Evolutionary conservation across 148 eudicot species (phyloP).

Genomic region (Euryodendron excelsum): DNA sequence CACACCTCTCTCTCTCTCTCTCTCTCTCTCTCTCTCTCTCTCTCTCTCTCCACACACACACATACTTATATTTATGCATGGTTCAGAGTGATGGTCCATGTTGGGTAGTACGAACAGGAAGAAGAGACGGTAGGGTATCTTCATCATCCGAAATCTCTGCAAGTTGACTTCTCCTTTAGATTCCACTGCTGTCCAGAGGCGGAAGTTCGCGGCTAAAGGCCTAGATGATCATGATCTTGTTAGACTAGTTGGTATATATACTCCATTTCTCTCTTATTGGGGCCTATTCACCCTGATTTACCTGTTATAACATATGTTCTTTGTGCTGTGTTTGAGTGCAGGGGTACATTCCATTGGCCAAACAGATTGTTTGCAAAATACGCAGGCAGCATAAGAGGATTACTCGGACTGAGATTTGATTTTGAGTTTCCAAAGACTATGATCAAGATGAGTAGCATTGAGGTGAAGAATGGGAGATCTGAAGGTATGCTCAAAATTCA

Average conservation of each 20-base stretch:
- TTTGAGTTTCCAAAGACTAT: conserved; percentile 69
- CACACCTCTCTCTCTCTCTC: neutral
- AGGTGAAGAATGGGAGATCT: conserved; percentile 83
- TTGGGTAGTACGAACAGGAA: conserved; percentile 76
- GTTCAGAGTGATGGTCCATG: conserved; percentile 63
- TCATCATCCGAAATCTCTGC: conserved; percentile 45
- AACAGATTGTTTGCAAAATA: conserved; percentile 59
- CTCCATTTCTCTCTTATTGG: too few relatives aligned
- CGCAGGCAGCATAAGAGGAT: conserved; percentile 61
- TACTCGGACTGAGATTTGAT: conserved; percentile 56
- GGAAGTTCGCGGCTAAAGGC: too few relatives aligned
- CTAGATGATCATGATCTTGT: too few relatives aligned
- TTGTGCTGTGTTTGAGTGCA: too few relatives aligned
- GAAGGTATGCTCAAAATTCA: conserved; percentile 56
- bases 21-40: neutral
- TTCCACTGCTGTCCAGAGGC: too few relatives aligned
- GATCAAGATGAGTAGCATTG: conserved; percentile 75
- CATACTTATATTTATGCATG: too few relatives aligned
- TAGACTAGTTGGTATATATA: too few relatives aligned
- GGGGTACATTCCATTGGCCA: too few relatives aligned
- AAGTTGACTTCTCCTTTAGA: too few relatives aligned
- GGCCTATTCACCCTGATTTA: too few relatives aligned
- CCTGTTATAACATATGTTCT: too few relatives aligned
- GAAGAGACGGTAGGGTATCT: conserved; percentile 65
- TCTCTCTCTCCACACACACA: too few relatives aligned